phyloP scores from a whole-genome alignment of 495 filamentous ascomycete genomes.

The Penicillium diatomitis region DNA sequence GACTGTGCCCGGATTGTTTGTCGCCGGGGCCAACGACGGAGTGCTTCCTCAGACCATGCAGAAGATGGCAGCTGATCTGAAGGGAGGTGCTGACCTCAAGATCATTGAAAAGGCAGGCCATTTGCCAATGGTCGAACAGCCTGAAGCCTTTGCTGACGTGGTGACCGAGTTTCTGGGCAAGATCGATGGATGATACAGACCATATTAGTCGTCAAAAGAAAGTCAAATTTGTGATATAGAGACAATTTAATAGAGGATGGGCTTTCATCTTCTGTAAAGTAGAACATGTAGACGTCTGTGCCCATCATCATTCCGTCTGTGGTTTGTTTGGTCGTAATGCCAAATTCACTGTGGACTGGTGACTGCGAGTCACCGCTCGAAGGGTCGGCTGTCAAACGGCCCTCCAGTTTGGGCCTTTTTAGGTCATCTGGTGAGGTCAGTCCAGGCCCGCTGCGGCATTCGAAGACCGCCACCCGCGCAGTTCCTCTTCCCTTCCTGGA shows the following conservation, averaged over 20 bases:
- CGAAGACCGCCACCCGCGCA: conserved; percentile 11
- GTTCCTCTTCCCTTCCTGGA: neutral
- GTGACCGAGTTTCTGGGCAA: conserved; percentile 44
- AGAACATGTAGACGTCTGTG: too few relatives aligned
- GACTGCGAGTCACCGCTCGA: too few relatives aligned
- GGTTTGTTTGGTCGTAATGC: too few relatives aligned
- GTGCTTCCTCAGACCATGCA: conserved; percentile 69
- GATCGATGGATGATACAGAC: conserved; percentile 13
- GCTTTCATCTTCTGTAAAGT: too few relatives aligned
- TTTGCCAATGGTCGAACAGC: conserved; percentile 75
- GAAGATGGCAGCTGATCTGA: conserved; percentile 52
- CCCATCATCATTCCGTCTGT: too few relatives aligned
- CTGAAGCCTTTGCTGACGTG: conserved; percentile 52
- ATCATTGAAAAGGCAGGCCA: conserved; percentile 62
- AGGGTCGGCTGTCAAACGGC: too few relatives aligned
- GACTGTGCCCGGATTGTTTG: conserved; percentile 51
- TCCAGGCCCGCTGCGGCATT: conserved; percentile 3
- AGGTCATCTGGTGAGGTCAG: neutral
- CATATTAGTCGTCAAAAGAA: too few relatives aligned
- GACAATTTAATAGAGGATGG: too few relatives aligned
- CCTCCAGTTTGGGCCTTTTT: too few relatives aligned
- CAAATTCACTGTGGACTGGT: too few relatives aligned
- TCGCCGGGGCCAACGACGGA: conserved; percentile 65
- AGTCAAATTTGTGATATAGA: too few relatives aligned
- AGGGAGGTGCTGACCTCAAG: conserved; percentile 45